These are phyloP conservation scores for Dioscorea alata DNA, from an alignment of 106 monocot genomes.

Conservation along the genomic window DNA sequence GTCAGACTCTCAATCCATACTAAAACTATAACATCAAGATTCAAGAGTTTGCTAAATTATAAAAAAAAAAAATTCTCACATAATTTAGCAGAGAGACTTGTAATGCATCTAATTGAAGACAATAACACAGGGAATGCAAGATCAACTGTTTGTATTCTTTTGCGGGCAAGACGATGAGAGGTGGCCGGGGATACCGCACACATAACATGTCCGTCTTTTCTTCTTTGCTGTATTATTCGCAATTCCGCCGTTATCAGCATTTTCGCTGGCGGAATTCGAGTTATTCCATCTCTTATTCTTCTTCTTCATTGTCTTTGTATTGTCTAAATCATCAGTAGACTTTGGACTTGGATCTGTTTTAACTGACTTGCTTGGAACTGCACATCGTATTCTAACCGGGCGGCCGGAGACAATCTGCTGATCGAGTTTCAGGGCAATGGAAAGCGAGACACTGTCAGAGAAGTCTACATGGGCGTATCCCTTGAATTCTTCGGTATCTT, in stretches of 20 bases:
- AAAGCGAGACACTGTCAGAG: slow-evolving; percentile 46
- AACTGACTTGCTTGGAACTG: slow-evolving; percentile 52
- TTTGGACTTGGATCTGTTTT: slow-evolving; percentile 6
- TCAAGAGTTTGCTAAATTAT: too few species aligned
- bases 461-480: slow-evolving; percentile 96
- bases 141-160: not conserved
- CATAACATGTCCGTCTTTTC: slow-evolving; percentile 9
- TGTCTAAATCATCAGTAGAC: slow-evolving; percentile 15
- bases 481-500: slow-evolving; percentile 82
- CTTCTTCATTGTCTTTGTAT: slow-evolving; percentile 1
- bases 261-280: not conserved
- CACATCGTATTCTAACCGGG: slow-evolving; percentile 68
- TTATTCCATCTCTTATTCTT: too few species aligned
- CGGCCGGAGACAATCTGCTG: slow-evolving; percentile 65
- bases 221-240: not conserved
- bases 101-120: too few species aligned
- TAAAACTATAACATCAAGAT: too few species aligned
- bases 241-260: not conserved
- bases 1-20: too few species aligned
- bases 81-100: too few species aligned
- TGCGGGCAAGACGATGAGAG: not conserved
- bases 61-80: too few species aligned
- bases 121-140: too few species aligned
- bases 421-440: slow-evolving; percentile 71
- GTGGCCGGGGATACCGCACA: slow-evolving; percentile 11